Percentiles rank a stretch among this genome's conserved stretches.
Conservation (phyloP, 2,329 filamentous ascomycete genomes). For the Botryotinia globosa region DNA sequence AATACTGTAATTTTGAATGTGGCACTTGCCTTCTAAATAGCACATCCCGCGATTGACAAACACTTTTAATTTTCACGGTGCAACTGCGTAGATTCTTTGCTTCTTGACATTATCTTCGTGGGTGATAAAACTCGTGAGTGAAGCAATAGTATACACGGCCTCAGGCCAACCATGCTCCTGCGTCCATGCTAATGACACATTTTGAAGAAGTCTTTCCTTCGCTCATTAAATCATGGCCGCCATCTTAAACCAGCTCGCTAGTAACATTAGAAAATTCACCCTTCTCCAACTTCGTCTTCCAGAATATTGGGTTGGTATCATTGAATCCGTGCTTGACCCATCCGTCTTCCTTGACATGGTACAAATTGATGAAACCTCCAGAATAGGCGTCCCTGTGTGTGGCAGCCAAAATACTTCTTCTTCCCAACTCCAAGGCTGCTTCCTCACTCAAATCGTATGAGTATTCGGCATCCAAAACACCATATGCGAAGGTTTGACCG, state of each 20-base stretch:
- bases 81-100: neutral
- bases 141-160: slow-evolving; percentile 37
- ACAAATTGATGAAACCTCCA: slow-evolving; percentile 96
- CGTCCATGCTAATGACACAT: slow-evolving; percentile 38
- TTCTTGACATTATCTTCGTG: slow-evolving; percentile 24
- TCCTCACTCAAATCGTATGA: slow-evolving; percentile 81
- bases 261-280: slow-evolving; percentile 73
- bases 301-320: slow-evolving; percentile 99
- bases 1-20: neutral
- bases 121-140: slow-evolving; percentile 32
- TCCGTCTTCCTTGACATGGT: slow-evolving; percentile 97
- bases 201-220: slow-evolving; percentile 29
- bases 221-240: slow-evolving; percentile 16
- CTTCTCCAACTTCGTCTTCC: slow-evolving; percentile 98
- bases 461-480: slow-evolving; percentile 95
- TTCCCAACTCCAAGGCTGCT: slow-evolving; percentile 86
- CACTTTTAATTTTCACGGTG: neutral
- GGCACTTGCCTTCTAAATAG: neutral
- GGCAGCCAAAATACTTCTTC: slow-evolving; percentile 89
- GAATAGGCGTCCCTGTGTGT: slow-evolving; percentile 99
- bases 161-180: slow-evolving; percentile 25
- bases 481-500: slow-evolving; percentile 98
- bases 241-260: slow-evolving; percentile 37
- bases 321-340: slow-evolving; percentile 99
- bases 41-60: neutral